phyloP scores from a whole-genome alignment of 768 basidiomycete species.

The Boletus fagicola region DNA sequence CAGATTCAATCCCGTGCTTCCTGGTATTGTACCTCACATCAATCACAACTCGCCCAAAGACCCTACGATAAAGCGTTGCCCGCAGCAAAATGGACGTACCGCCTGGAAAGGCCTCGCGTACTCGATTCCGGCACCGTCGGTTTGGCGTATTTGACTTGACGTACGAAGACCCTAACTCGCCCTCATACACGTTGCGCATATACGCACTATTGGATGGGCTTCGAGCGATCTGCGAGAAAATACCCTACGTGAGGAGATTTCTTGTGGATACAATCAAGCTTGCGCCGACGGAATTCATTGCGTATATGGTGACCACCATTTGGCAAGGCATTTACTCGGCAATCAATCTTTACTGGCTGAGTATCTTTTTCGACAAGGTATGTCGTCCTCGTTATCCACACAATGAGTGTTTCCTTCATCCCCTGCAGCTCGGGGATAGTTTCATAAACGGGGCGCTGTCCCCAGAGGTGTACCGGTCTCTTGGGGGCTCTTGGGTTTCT shows the following conservation, averaged over 20 bases:
- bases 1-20: background rate
- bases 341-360: conserved; percentile 36
- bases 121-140: conserved; percentile 13
- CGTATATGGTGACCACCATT: conserved; percentile 28
- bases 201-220: background rate
- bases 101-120: background rate
- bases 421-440: conserved; percentile 14
- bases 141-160: conserved; percentile 24
- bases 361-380: conserved; percentile 31
- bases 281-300: conserved; percentile 18
- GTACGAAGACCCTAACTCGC: conserved; percentile 16
- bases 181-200: background rate
- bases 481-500: conserved; percentile 31
- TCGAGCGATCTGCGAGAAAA: background rate
- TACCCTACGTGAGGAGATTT: conserved; percentile 3
- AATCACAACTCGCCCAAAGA: background rate
- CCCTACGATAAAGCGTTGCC: background rate
- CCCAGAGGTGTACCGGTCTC: conserved; percentile 10
- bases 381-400: background rate
- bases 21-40: background rate
- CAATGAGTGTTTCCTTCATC: background rate
- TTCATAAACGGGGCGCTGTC: background rate
- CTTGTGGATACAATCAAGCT: conserved; percentile 21
- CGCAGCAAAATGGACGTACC: background rate
- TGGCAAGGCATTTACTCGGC: conserved; percentile 36